Evolutionary conservation across 129 eudicot species (phyloP).

Genomic region (Deinandra increscens): DNA sequence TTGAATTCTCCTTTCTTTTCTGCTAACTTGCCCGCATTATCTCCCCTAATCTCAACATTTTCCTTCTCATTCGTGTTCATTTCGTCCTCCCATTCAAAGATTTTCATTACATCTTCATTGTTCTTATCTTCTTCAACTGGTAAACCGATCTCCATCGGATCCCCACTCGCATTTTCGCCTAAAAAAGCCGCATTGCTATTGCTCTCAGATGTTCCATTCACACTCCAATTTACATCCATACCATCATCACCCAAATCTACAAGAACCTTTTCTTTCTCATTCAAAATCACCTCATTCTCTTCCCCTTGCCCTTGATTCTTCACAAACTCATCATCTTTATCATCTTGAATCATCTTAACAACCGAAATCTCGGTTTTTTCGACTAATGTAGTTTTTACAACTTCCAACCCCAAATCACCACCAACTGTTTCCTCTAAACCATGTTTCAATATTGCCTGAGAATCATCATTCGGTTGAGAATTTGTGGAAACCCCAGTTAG

Average conservation of each 20-base stretch:
- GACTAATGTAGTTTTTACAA: constrained; percentile 11
- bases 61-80: background rate
- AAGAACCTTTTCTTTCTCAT: background rate
- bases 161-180: background rate
- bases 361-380: constrained; percentile 12
- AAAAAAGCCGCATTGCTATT: background rate
- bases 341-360: background rate
- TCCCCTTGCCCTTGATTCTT: constrained; percentile 1
- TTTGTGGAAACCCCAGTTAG: constrained; percentile 13
- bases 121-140: background rate
- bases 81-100: constrained; percentile 14
- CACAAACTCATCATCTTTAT: constrained; percentile 5
- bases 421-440: constrained; percentile 14
- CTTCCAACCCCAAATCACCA: background rate
- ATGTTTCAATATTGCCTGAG: background rate
- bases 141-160: constrained; percentile 1
- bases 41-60: background rate
- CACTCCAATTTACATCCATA: background rate
- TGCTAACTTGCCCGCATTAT: background rate
- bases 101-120: background rate
- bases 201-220: background rate
- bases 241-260: constrained; percentile 20
- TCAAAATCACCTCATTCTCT: background rate
- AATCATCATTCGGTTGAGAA: background rate
- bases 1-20: background rate